Percentiles rank a stretch among this genome's conserved stretches.
Conservation (phyloP, 495 filamentous ascomycete genomes). For the Talaromyces liani region DNA sequence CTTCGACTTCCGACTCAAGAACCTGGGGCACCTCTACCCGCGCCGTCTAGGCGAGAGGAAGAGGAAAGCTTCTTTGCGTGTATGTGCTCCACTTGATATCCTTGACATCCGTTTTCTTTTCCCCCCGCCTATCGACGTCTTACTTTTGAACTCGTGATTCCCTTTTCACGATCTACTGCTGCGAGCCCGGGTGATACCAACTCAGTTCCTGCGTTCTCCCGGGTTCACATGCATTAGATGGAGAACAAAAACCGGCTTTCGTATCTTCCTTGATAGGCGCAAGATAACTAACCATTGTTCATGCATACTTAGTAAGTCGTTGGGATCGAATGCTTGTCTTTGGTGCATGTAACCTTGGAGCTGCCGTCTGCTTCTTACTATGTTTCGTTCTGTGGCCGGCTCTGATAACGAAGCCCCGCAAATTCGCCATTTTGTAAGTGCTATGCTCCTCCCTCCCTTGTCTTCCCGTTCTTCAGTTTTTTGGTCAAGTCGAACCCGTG, state of each 20-base stretch:
- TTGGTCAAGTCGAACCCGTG: neutral
- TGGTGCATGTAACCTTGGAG: slow-evolving; percentile 82
- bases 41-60: slow-evolving; percentile 78
- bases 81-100: slow-evolving; percentile 50
- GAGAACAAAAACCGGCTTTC: slow-evolving; percentile 13
- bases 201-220: slow-evolving; percentile 33
- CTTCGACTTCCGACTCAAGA: slow-evolving; percentile 85
- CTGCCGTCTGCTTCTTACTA: slow-evolving; percentile 82
- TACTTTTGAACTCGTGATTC: slow-evolving; percentile 15
- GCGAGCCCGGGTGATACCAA: slow-evolving; percentile 30
- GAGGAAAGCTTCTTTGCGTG: slow-evolving; percentile 92
- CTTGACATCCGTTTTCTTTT: neutral
- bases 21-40: slow-evolving; percentile 81
- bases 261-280: slow-evolving; percentile 4
- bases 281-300: slow-evolving; percentile 3
- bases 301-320: slow-evolving; percentile 65
- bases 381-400: slow-evolving; percentile 86
- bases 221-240: slow-evolving; percentile 17
- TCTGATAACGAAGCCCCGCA: slow-evolving; percentile 69
- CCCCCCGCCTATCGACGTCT: neutral
- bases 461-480: neutral
- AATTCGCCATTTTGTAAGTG: slow-evolving; percentile 95
- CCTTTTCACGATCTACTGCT: neutral
- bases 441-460: slow-evolving; percentile 9
- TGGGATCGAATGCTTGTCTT: slow-evolving; percentile 96